Evolutionary conservation across 2,329 filamentous ascomycete species (phyloP), one percentile per base, ranked within the genome.

Genomic region (Leptoxyphium fumago): DNA sequence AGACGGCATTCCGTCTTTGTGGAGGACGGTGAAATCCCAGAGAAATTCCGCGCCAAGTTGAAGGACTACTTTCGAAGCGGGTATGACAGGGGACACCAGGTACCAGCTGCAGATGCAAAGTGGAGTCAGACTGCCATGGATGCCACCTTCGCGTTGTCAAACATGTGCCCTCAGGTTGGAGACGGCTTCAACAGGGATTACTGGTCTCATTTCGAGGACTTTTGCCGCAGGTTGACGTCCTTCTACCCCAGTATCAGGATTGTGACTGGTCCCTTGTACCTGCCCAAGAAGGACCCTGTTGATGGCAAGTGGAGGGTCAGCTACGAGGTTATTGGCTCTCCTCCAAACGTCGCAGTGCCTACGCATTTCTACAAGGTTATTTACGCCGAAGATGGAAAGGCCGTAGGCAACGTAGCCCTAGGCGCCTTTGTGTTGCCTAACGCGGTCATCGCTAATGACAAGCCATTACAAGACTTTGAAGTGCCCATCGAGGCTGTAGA

Each of bases 351-450:
- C 44, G 88, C 91, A 21, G 91, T 98, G 43, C 91, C 91, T 2
- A 98, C 91, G 17, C 91, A 98, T 64, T 98, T 98, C 68, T 98
- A 94, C 75, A 98, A 98, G 71, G 86, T 98, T 58, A 91, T 98
- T 55, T 94, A 91, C 58, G 91, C 85, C 21, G 91, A 98, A 67
- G 86, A 94, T 57, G 84, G 82, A 2, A 64, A 60, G 46, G 55
- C 63, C 2, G 64, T 61, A 9, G 84, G 84, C 14, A 81, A 81
- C 50, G 91, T 98, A 29, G 86, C 87, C 29, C 69, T 98, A 30
- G 91, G 85, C 39, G 91, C 91, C 7, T 98, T 98, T 58, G 89
- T 98, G 43, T 72, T 98, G 55, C 91, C 91, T 13, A 98, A 98
- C 62, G 87, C 86, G 2, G 72, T 68, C 14, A 98, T 98, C 54